A percentile compares a stretch with the other conserved stretches of the same genome.
phyloP scores from a whole-genome alignment of 2,329 filamentous ascomycete species.

The Fusarium equiseti region DNA sequence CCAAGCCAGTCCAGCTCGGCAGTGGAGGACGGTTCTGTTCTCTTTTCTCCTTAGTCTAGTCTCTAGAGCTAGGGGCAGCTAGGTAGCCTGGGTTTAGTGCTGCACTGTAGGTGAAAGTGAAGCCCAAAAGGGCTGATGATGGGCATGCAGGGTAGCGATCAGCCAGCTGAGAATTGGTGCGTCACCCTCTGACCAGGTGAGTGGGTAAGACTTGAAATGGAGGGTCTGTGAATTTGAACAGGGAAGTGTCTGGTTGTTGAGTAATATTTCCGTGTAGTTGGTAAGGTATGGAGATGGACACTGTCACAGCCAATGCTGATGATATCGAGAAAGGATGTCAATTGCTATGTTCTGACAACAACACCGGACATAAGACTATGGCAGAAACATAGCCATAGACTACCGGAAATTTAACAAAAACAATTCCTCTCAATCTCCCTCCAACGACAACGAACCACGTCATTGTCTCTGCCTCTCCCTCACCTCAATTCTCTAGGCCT shows the following conservation, averaged over 20 bases:
- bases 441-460: slow-evolving; percentile 27
- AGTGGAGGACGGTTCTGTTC: slow-evolving; percentile 2
- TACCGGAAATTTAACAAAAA: not conserved
- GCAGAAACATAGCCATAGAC: not conserved
- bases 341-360: not conserved
- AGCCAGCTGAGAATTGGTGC: slow-evolving; percentile 22
- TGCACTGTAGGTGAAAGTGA: not conserved
- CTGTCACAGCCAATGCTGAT: not conserved
- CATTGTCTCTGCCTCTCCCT: slow-evolving; percentile 16
- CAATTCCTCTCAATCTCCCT: not conserved
- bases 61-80: not conserved
- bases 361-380: too few relatives aligned
- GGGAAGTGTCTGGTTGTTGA: not conserved
- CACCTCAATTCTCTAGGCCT: not conserved
- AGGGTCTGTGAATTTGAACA: not conserved
- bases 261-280: not conserved
- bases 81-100: slow-evolving; percentile 2
- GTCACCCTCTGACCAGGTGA: slow-evolving; percentile 11
- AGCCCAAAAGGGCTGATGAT: slow-evolving; percentile 17
- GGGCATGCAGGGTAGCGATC: slow-evolving; percentile 24
- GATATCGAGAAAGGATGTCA: not conserved
- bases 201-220: slow-evolving; percentile 2
- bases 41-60: not conserved
- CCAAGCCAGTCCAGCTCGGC: slow-evolving; percentile 9
- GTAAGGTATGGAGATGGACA: not conserved